Percentiles rank a stretch among this genome's conserved stretches.
phyloP scores from a whole-genome alignment of 2,329 filamentous ascomycete genomes.

The Aureobasidium sp. region DNA sequence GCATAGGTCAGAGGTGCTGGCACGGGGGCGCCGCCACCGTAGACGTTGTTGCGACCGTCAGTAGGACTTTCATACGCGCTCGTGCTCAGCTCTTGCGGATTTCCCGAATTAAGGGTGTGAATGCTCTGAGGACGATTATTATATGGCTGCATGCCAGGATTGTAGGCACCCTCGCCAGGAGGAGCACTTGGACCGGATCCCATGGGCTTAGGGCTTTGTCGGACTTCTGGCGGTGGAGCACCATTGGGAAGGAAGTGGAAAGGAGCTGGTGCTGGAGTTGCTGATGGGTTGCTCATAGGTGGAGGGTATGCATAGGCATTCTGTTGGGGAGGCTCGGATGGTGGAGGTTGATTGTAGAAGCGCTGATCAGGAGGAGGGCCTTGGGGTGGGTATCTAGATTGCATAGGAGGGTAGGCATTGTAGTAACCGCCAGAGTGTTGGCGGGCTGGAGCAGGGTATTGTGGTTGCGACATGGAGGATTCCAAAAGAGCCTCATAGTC shows the following conservation, averaged over 20 bases:
- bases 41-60: slow-evolving; percentile 34
- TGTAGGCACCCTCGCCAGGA: slow-evolving; percentile 21
- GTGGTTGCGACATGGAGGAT: slow-evolving; percentile 86
- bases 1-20: slow-evolving; percentile 9
- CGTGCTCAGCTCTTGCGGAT: slow-evolving; percentile 41
- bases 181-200: slow-evolving; percentile 18
- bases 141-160: slow-evolving; percentile 10
- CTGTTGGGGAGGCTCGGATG: slow-evolving; percentile 17
- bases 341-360: slow-evolving; percentile 14
- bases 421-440: slow-evolving; percentile 14
- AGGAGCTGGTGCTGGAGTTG: slow-evolving; percentile 19
- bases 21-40: slow-evolving; percentile 12
- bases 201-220: slow-evolving; percentile 18
- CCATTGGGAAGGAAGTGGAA: slow-evolving; percentile 32
- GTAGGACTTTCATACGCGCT: slow-evolving; percentile 40
- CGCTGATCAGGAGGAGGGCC: slow-evolving; percentile 21
- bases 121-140: slow-evolving; percentile 32
- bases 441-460: slow-evolving; percentile 14
- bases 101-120: slow-evolving; percentile 31
- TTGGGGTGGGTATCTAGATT: slow-evolving; percentile 26
- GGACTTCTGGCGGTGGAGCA: slow-evolving; percentile 18
- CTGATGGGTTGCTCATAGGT: slow-evolving; percentile 9
- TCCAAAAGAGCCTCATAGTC: slow-evolving; percentile 96
- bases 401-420: slow-evolving; percentile 45
- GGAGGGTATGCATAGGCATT: slow-evolving; percentile 15